Base-by-base conservation (phyloP, 495 filamentous ascomycete species). In the Saxophila tyrrhenica region DNA sequence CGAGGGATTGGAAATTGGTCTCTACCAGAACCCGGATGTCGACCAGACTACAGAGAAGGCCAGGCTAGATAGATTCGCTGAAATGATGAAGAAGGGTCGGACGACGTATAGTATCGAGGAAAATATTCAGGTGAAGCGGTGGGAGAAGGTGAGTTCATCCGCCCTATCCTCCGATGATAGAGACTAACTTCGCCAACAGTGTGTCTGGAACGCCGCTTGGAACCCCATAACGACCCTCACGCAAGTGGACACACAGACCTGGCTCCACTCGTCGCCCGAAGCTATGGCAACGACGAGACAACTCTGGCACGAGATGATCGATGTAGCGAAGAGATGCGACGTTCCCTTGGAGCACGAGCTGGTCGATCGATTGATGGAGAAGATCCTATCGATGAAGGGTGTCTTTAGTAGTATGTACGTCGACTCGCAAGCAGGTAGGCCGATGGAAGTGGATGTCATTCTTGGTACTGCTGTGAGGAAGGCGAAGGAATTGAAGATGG, bases 401-500 rank as follows among this genome's bases (percentile, higher is more conserved):
- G 70, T 77, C 50, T 62, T 68, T n/a, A 76, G 71, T 46, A 79
- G 76, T 59, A 80, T 80, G 78, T 71, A 74, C 61, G 68, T 69
- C 7, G 78, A 80, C 65, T 67, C 65, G 39, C 69, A 73, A 57
- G 69, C 62, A 50, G 73, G 71, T 13, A 69, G 72, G 42, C 69
- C 66, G 0, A 71, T 79, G 74, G 77, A 79, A 60, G 67, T 79
- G 9, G 78, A 81, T 51, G 72, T 79, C 2, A 79, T 81, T 44
- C 54, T 81, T 10, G 78, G 78, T 8, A 73, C 73, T 58, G 74
- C 75, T 8, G 71, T 74, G 25, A 62, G 64, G 43, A 77, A 73
- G 59, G 70, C 75, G 1, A 68, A 68, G 54, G 73, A 78, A 51
- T 55, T 75, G 17, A 74, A 73, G 7, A 59, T 79, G 11, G 60